phyloP scores from a whole-genome alignment of 345 rosid genomes.

The Eucalyptus cladocalyx region DNA sequence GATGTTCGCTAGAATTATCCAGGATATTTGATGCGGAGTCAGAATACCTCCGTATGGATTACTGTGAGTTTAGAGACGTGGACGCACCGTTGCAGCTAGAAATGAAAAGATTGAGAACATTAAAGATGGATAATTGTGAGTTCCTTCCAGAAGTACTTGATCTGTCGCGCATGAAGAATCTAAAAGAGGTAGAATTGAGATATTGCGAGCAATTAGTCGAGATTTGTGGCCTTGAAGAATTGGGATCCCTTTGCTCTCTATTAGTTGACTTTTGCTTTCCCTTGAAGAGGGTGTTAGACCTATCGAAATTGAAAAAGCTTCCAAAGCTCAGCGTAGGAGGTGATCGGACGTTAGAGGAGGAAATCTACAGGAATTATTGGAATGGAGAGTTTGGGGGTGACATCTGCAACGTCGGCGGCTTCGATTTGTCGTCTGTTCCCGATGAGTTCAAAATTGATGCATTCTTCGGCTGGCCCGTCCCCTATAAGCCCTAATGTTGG shows the following conservation, averaged over 20 bases:
- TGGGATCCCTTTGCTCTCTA: background rate
- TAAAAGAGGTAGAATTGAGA: fast-evolving
- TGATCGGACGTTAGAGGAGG: no score
- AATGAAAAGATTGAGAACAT: background rate
- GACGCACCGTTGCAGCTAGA: background rate
- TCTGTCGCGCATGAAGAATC: background rate
- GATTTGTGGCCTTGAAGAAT: background rate
- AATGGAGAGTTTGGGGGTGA: no score
- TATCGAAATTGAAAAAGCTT: background rate
- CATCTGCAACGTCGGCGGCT: no score
- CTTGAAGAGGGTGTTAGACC: background rate
- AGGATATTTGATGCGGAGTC: background rate
- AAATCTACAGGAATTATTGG: no score
- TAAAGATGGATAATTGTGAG: fast-evolving
- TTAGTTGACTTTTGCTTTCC: fast-evolving
- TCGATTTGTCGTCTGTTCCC: no score
- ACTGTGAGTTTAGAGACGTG: fast-evolving
- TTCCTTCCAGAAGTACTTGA: background rate
- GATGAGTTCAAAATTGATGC: fast-evolving
- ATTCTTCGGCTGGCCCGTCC: no score
- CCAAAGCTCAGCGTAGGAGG: fast-evolving
- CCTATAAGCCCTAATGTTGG: no score
- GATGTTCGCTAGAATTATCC: background rate
- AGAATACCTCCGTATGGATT: fast-evolving
- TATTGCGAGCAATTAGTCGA: fast-evolving